Evolutionary conservation across 805 yeast species (phyloP), one percentile per base, ranked within the genome.

Genomic region (Suhomyces pyralidae): DNA sequence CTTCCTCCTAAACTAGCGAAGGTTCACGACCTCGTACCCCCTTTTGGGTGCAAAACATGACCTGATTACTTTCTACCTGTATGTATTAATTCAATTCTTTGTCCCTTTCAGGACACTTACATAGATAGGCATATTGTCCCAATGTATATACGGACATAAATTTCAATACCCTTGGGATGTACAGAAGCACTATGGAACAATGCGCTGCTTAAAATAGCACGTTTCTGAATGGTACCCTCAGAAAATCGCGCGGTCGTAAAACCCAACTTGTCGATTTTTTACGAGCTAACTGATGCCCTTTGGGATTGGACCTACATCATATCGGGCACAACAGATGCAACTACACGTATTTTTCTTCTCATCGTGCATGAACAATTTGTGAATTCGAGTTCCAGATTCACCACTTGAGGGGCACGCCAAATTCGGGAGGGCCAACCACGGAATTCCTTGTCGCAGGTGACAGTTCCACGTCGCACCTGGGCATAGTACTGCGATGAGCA

Each of bases 1-100:
- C 40, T 67, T 63, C 51, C 55, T 67, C 32, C 59, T 67, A 49
- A 67, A 67, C 53, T 67, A 54, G 44, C 30, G 24, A 17, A 9
- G 9, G 3, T 38, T 38, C n/a, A 17, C 24, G 24, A 19, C 9
- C 17, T 2, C 9, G 42, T 14, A 17, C 24, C 20, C 14, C 12
- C 3, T 19, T 20, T 19, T 38, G 42, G 42, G 22, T 38, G 42
- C 42, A 38, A 38, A 38, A 38, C 36, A 32, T n/a, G 6, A 32
- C 36, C 17, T 32, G 36, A 32, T 17, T 14, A 32, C 36, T 38
- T 36, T 38, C 24, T 19, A 38, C n/a, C 42, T 38, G 20, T 38
- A 12, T 38, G 42, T 38, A 38, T 38, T 19, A 38, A n/a, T 38
- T 38, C 42, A 38, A 38, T 38, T 38, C 42, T 19, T 38, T 19